A percentile compares a stretch with the other conserved stretches of the same genome.
Evolutionary conservation across 805 yeast species (phyloP).

Genomic region (Starmerella sp.): DNA sequence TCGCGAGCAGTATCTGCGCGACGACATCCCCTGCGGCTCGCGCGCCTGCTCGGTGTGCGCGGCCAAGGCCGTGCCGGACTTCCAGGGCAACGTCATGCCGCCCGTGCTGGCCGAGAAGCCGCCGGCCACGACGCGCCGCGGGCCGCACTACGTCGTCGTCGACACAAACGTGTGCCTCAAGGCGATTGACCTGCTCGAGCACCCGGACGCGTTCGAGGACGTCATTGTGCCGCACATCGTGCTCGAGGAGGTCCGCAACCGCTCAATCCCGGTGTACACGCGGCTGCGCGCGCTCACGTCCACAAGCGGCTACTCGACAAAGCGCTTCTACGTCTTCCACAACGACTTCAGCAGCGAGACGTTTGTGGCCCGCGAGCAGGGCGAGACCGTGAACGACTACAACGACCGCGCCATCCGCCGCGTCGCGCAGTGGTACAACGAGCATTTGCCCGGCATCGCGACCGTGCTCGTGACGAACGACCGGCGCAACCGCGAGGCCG

Average conservation of each 20-base stretch:
- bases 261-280: constrained; percentile 78
- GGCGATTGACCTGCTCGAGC: constrained; percentile 84
- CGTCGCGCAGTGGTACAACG: constrained; percentile 57
- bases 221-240: constrained; percentile 94
- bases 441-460: constrained; percentile 41
- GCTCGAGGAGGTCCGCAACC: constrained; percentile 80
- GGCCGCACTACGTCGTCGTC: constrained; percentile 68
- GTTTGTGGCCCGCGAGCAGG: constrained; percentile 45
- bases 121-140: constrained; percentile 35
- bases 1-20: constrained; percentile 84
- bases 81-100: constrained; percentile 53
- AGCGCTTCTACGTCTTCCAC: constrained; percentile 82
- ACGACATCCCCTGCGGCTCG: constrained; percentile 87
- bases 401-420: constrained; percentile 83
- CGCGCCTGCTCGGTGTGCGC: constrained; percentile 56
- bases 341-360: constrained; percentile 78
- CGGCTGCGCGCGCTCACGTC: constrained; percentile 69
- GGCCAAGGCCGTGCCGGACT: constrained; percentile 36
- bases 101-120: constrained; percentile 44
- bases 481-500: constrained; percentile 47
- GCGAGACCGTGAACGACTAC: constrained; percentile 75
- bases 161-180: constrained; percentile 83
- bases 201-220: constrained; percentile 63
- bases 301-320: constrained; percentile 37
- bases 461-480: constrained; percentile 59